phyloP scores from a whole-genome alignment of 179 eudicot genomes.

The Silene coronaria region DNA sequence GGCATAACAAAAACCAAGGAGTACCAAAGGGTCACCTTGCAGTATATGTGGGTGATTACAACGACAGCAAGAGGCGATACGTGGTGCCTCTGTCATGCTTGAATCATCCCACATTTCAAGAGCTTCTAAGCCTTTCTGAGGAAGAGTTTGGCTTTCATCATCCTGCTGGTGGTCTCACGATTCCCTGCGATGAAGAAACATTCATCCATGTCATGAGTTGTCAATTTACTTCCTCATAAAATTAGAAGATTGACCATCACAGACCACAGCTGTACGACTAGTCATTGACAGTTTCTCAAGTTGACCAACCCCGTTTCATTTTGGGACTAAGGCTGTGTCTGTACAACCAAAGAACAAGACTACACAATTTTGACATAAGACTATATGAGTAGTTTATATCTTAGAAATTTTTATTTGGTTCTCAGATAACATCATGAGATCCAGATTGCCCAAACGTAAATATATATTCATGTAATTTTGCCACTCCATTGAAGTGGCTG shows the following conservation, averaged over 20 bases:
- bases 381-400: too few relatives aligned
- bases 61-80: conserved; percentile 32
- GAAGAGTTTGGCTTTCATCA: conserved; percentile 25
- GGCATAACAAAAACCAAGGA: conserved; percentile 25
- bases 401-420: conserved; percentile 22
- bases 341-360: not conserved
- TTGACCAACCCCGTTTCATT: too few relatives aligned
- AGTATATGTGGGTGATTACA: conserved; percentile 33
- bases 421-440: conserved; percentile 15
- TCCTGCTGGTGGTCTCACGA: conserved; percentile 23
- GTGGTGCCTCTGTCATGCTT: conserved; percentile 52
- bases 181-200: conserved; percentile 24
- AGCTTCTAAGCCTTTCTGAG: conserved; percentile 36
- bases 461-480: conserved; percentile 7
- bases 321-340: too few relatives aligned
- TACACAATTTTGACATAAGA: conserved; percentile 12
- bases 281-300: too few relatives aligned
- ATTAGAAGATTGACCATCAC: not conserved
- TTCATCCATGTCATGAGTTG: conserved; percentile 31
- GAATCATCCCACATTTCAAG: conserved; percentile 48
- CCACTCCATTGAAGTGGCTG: conserved; percentile 9
- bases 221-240: conserved; percentile 18
- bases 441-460: conserved; percentile 25
- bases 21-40: conserved; percentile 52
- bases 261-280: too few relatives aligned